These are phyloP conservation scores for Solanum etuberosum DNA, from an alignment of 257 asterid genomes.

Conservation along the genomic window DNA sequence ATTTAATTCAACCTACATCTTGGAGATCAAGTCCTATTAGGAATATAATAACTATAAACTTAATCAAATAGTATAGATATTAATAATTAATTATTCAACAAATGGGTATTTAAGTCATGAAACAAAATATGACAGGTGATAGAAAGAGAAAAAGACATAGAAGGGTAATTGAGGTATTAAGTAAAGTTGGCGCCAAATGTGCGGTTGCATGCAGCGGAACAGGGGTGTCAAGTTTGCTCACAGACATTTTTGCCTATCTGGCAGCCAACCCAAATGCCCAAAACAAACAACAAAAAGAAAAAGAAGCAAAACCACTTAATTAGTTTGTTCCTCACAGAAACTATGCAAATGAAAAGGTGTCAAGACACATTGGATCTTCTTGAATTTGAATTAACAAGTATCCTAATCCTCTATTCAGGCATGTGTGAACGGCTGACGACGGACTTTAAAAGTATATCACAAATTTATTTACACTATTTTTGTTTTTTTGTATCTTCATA, in stretches of 20 bases:
- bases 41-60: neutral
- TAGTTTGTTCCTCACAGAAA: neutral
- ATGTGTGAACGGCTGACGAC: neutral
- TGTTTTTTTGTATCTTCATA: neutral
- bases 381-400: neutral
- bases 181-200: slow-evolving; percentile 7
- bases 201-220: slow-evolving; percentile 20
- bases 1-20: neutral
- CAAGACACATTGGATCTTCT: neutral
- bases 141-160: neutral
- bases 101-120: neutral
- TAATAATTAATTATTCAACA: neutral
- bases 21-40: neutral
- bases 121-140: neutral
- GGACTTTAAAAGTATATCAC: neutral
- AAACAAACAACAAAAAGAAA: neutral
- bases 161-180: neutral
- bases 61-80: neutral
- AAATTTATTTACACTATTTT: no score
- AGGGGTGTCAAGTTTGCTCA: neutral
- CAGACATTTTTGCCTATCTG: neutral
- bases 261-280: neutral
- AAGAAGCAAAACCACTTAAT: neutral
- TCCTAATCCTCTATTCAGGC: neutral
- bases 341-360: neutral